Evolutionary conservation across 805 yeast species (phyloP), one percentile per base, ranked within the genome.

Genomic region (Jamesozyma spencerorum): DNA sequence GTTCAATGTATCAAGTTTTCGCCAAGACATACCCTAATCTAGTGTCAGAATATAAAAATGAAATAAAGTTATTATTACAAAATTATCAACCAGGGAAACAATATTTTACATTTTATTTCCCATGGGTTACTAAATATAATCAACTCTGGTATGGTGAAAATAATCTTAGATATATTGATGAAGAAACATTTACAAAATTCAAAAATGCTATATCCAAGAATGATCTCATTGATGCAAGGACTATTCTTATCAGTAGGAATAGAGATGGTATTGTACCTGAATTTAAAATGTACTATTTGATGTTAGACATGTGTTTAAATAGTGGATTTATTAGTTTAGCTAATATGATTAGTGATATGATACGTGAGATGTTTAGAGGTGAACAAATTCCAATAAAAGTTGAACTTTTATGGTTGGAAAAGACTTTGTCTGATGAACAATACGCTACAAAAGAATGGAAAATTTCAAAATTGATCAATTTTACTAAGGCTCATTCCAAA

Each of bases 181-280:
- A 32, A 22, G 3, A 33, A 8, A 55, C 55, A 14, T 46, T 38
- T 14, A 39, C 38, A n/a, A 43, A 45, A 33, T 38, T 47, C 26
- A 18, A 34, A 27, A 6, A 13, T 1, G 15, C 34, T 12, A 33
- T 35, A n/a, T 17, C 43, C 10, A 19, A 37, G 6, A 41, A 40
- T 13, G 44, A 46, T 31, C 42, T 48, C 11, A 22, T 45, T 8
- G 43, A 37, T 3, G 51, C 54, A 2, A 47, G 47, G 20, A 31
- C 40, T 5, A 31, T 40, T 15, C 30, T 56, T 11, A 27, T 50
- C 11, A 47, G 48, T 30, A 48, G 47, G 12, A 37, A 46, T n/a
- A 49, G 53, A 37, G 47, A 48, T 28, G 60, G 60, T 2, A 36
- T 46, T 11, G 44, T 44, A 22, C 57, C 57, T 2, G 39, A 47